phyloP scores from a whole-genome alignment of 2,329 filamentous ascomycete genomes.

The Cadophora malorum region DNA sequence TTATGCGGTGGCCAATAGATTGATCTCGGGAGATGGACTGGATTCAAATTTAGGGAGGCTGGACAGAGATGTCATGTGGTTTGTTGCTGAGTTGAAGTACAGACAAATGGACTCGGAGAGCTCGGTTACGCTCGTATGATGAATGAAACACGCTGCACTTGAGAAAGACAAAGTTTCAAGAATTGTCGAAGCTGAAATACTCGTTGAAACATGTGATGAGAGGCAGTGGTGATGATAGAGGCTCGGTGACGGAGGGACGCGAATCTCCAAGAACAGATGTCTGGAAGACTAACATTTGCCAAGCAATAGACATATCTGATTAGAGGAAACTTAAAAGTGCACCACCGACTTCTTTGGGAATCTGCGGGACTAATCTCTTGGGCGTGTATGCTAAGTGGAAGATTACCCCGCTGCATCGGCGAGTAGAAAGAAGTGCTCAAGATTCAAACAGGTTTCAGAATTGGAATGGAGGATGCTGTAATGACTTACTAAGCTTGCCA shows the following conservation, averaged over 20 bases:
- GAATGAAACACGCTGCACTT: not conserved
- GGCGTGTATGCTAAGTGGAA: not conserved
- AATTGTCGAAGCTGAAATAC: not conserved
- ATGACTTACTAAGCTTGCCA: not conserved
- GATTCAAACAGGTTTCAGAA: not conserved
- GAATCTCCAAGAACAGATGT: not conserved
- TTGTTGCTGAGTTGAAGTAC: conserved; percentile 3
- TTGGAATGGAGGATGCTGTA: not conserved
- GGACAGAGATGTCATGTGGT: conserved; percentile 8
- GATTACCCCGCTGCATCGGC: not conserved
- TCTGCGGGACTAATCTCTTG: not conserved
- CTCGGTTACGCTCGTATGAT: not conserved
- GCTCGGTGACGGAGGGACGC: not conserved
- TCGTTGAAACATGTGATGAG: not conserved
- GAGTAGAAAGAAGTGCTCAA: not conserved
- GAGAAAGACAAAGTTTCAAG: not conserved
- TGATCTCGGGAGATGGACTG: conserved; percentile 4
- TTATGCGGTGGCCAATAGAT: not conserved
- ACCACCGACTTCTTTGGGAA: not conserved
- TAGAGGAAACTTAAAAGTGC: not conserved
- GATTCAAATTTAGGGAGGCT: conserved; percentile 1
- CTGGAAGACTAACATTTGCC: not conserved
- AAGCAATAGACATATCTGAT: not conserved
- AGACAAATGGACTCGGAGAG: not conserved
- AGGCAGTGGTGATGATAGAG: not conserved